Conservation (phyloP, 2,329 filamentous ascomycete species). For the Helotiales sp. region DNA sequence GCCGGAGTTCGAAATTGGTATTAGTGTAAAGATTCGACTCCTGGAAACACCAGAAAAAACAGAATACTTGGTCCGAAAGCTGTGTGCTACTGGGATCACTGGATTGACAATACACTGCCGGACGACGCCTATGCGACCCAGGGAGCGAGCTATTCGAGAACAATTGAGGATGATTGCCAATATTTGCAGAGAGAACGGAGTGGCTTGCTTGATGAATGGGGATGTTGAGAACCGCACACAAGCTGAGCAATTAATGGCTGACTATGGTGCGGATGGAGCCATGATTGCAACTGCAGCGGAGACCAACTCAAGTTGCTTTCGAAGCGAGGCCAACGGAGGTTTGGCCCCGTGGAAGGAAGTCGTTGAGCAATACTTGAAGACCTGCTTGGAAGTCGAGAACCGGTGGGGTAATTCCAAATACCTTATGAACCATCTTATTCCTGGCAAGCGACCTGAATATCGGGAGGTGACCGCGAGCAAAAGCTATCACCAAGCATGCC, state of each 20-base stretch:
- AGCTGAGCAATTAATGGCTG: conserved; percentile 67
- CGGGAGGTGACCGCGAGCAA: conserved; percentile 62
- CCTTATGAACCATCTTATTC: conserved; percentile 80
- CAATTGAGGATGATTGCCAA: conserved; percentile 82
- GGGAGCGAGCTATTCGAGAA: conserved; percentile 81
- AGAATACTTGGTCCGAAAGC: conserved; percentile 70
- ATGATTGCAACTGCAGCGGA: conserved; percentile 98
- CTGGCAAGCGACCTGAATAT: conserved; percentile 70
- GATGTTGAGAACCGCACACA: conserved; percentile 79
- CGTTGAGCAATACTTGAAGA: conserved; percentile 71
- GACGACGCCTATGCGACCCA: conserved; percentile 91
- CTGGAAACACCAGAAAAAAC: conserved; percentile 77
- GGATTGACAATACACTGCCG: conserved; percentile 93
- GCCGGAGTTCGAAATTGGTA: conserved; percentile 79
- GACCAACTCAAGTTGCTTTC: conserved; percentile 87
- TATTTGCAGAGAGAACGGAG: conserved; percentile 79
- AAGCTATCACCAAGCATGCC: conserved; percentile 70
- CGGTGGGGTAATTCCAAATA: conserved; percentile 93
- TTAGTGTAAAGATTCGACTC: conserved; percentile 95
- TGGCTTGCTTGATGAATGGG: conserved; percentile 94
- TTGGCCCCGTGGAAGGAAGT: conserved; percentile 74
- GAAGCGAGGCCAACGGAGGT: conserved; percentile 66
- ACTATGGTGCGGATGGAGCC: conserved; percentile 87
- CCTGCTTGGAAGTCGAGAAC: conserved; percentile 77
- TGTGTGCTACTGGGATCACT: conserved; percentile 87